Conservation (phyloP, 306 rosid species). For the Phaseolus lunatus region DNA sequence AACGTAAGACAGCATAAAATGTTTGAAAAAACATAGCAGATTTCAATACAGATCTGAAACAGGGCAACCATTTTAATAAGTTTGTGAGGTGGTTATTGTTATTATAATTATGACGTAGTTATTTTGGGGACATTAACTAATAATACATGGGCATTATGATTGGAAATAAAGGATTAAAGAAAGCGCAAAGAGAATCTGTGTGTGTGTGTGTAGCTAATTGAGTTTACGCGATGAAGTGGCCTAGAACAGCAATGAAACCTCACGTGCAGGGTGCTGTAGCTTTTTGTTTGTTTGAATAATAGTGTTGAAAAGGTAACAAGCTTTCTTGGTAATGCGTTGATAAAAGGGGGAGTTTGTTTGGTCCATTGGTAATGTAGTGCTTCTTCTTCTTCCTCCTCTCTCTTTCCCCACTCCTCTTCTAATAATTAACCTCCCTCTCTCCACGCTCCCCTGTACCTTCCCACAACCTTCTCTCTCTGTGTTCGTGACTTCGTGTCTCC, state of each 20-base stretch:
- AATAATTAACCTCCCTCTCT: too few species aligned
- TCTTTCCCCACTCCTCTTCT: neutral
- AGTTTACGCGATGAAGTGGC: constrained; percentile 47
- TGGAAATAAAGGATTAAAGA: constrained; percentile 32
- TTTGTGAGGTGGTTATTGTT: neutral
- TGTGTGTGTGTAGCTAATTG: constrained; percentile 16
- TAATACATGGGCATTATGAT: neutral
- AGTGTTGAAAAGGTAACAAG: constrained; percentile 32
- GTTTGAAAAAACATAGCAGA: neutral
- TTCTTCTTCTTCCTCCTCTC: neutral
- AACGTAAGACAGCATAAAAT: neutral
- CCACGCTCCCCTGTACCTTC: neutral
- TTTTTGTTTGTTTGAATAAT: constrained; percentile 46
- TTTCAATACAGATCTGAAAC: constrained; percentile 8
- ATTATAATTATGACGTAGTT: neutral
- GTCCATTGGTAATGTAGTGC: constrained; percentile 41
- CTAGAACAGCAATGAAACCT: constrained; percentile 55
- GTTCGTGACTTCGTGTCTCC: constrained; percentile 18
- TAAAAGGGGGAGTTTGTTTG: constrained; percentile 66
- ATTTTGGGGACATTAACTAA: neutral
- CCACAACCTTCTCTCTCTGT: neutral
- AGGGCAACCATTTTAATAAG: neutral
- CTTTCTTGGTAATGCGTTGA: constrained; percentile 48
- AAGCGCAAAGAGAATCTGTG: constrained; percentile 52
- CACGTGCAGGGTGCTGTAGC: constrained; percentile 72